Percentiles rank a stretch among this genome's conserved stretches.
Conservation (phyloP, 139 green algal species). For the Picochlorum sp. region DNA sequence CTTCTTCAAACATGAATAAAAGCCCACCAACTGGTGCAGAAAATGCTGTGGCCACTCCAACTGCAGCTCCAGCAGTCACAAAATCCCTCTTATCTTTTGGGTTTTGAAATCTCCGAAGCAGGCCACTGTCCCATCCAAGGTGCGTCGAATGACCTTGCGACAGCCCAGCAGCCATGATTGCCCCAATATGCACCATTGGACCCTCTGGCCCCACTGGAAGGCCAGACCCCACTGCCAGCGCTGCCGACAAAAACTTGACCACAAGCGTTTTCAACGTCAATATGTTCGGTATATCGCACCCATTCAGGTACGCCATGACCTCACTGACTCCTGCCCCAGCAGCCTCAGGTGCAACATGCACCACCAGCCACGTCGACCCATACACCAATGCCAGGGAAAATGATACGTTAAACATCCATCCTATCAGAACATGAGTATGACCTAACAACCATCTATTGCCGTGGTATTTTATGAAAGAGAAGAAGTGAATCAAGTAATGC, state of each 20-base stretch:
- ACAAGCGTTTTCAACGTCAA: slow-evolving; percentile 75
- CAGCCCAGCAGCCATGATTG: slow-evolving; percentile 45
- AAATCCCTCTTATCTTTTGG: slow-evolving; percentile 86
- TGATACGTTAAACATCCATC: slow-evolving; percentile 73
- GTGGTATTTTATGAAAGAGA: slow-evolving; percentile 61
- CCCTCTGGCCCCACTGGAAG: slow-evolving; percentile 82
- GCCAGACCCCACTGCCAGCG: slow-evolving; percentile 58
- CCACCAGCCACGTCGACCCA: slow-evolving; percentile 53
- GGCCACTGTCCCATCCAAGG: slow-evolving; percentile 48
- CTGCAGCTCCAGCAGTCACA: slow-evolving; percentile 72
- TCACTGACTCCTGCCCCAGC: slow-evolving; percentile 65
- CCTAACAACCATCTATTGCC: slow-evolving; percentile 44
- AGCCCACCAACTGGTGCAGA: slow-evolving; percentile 73
- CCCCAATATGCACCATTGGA: slow-evolving; percentile 84
- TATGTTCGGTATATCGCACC: slow-evolving; percentile 64
- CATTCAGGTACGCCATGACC: slow-evolving; percentile 87
- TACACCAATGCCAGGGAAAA: slow-evolving; percentile 55
- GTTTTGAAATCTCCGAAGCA: slow-evolving; percentile 77
- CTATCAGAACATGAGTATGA: slow-evolving; percentile 40
- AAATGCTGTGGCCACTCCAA: slow-evolving; percentile 77
- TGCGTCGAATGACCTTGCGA: slow-evolving; percentile 77
- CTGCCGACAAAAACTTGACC: slow-evolving; percentile 74
- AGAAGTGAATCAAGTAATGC: slow-evolving; percentile 52
- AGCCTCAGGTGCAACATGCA: slow-evolving; percentile 61
- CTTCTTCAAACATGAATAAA: slow-evolving; percentile 83